Evolutionary conservation across 116 monocot species (phyloP), one percentile per base, ranked within the genome.

Genomic region (Cymodocea nodosa): DNA sequence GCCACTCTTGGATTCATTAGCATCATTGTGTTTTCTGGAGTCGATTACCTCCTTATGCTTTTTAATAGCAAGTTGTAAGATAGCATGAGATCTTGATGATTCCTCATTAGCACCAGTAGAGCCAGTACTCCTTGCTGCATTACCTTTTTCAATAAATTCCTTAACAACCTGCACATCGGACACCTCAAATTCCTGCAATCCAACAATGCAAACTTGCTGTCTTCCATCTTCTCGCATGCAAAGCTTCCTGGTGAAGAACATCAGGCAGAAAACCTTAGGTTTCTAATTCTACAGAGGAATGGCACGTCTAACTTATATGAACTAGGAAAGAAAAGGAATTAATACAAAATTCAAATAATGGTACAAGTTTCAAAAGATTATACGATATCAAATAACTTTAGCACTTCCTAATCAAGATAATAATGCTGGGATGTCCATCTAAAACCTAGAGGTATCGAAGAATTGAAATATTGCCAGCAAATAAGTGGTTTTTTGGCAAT

Each of bases 191-290:
- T 98, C 97, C 71, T 98, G 97, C 67, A 98, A 74, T 22, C 97
- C 97, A 57, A 98, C 97, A 78, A 98, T 98, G 65, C 97, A 98
- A 56, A 98, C 97, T 79, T 98, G 97, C 62, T 98, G 91, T 63
- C 79, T 72, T 22, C 97, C 97, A 82, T 98, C 97, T 77, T 98
- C 97, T 66, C 97, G 88, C 97, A 98, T 98, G 52, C 82, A 84
- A n/a, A 98, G 86, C 62, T 98, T 91, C 73, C 97, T 98, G 78
- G 36, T n/a, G 71, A 69, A 59, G 35, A 62, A 58, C 14, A 60
- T 11, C 35, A 58, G 58, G 12, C 23, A 12, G 25, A 23, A 58
- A 14, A 13, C 23, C 1, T 44, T 44, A 44, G 6, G 12, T 44
- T 6, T 44, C 44, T 44, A 44, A 44, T 44, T 44, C 5, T 44